Evolutionary conservation across 257 asterid genomes (phyloP), one percentile per base, ranked within the genome.

Genomic region (Solanum chilense): DNA sequence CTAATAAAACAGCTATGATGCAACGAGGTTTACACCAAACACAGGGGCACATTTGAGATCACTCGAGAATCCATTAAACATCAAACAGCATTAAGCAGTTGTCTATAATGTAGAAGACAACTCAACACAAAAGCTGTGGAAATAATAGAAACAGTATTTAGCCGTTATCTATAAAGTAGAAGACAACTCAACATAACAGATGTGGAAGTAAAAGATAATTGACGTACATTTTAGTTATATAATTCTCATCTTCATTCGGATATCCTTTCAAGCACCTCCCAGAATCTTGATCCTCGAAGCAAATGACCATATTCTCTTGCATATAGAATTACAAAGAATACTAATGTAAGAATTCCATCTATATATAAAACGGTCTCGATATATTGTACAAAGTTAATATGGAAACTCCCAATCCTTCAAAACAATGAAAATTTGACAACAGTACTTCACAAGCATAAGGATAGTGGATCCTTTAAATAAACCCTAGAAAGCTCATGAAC

Each of bases 221-320:
- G 71, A 89, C 71, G 45, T 97, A 97, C 99, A 97, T 93, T 89
- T 91, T 97, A 85, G 93, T 88, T 18, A 93, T 92, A 92, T 94
- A 95, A 84, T 90, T 96, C 92, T 92, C 86, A 88, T 91, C 93
- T 84, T 90, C 90, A 88, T 81, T 85, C 37, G 99, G 98, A 88
- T 88, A 89, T 87, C 92, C 94, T 87, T 92, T 91, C 93, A 92
- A 92, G 94, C 99, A 97, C 91, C 96, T 87, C 87, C 98, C 98
- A 52, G 96, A 92, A 76, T 89, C 91, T 84, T 90, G 90, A 86
- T 97, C 98, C 91, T 95, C 96, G 86, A 95, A 93, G 95, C 99
- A 97, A 87, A 97, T 89, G 85, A 95, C 97, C 99, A 97, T 97
- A 91, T 97, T 97, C 93, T 97, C 99, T 95, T 64, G 86, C 75